phyloP scores from a whole-genome alignment of 208 protist genomes.

The Crithidia fasciculata region DNA sequence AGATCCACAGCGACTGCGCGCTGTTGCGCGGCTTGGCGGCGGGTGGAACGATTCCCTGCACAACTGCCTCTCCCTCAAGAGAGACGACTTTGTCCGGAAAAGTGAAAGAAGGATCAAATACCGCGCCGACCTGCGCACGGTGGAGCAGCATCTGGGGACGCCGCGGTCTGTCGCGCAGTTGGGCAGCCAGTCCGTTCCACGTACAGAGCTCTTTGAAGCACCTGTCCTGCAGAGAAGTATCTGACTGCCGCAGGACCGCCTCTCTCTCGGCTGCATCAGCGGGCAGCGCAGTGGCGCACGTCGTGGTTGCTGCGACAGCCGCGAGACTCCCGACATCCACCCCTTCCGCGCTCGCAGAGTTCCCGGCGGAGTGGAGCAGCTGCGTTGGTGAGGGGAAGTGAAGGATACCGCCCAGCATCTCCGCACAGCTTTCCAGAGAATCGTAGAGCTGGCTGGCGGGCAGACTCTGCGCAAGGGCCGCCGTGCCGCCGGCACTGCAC shows the following conservation, averaged over 20 bases:
- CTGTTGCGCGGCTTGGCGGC: too few species aligned
- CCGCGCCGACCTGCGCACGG: conserved; percentile 1
- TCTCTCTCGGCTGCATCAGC: neutral
- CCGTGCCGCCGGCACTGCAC: conserved; percentile 7
- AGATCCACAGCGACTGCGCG: conserved; percentile 9
- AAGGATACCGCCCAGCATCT: neutral
- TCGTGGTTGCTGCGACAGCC: conserved; percentile 20
- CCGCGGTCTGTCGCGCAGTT: conserved; percentile 40
- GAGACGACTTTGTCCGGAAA: too few species aligned
- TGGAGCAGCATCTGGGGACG: conserved; percentile 50
- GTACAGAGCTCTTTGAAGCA: conserved; percentile 48
- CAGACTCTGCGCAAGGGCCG: conserved; percentile 9
- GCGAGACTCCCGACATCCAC: conserved; percentile 22
- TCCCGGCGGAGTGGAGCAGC: neutral
- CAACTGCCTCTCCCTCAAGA: too few species aligned
- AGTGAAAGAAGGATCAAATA: neutral
- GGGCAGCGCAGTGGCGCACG: neutral
- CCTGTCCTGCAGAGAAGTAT: conserved; percentile 14
- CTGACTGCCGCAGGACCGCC: neutral
- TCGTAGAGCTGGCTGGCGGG: conserved; percentile 3
- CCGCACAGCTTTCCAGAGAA: conserved; percentile 1
- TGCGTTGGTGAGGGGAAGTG: neutral
- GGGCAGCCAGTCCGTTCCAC: conserved; percentile 49
- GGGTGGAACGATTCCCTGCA: too few species aligned
- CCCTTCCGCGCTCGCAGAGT: neutral